Conservation (phyloP, 2,329 filamentous ascomycete genomes). For the Claviceps cyperi region DNA sequence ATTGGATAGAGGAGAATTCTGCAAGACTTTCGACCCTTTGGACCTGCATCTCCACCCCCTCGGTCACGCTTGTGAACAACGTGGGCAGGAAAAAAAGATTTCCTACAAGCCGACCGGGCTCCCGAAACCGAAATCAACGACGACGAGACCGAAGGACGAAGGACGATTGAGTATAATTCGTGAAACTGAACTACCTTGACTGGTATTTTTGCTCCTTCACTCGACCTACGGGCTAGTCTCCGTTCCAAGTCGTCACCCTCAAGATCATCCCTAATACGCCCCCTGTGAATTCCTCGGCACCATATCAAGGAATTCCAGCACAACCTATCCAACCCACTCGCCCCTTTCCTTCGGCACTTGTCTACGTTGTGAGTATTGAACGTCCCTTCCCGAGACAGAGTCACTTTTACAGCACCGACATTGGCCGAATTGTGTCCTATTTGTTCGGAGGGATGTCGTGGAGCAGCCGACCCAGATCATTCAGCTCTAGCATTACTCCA, state of each 20-base stretch:
- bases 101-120: constrained; percentile 12
- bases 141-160: constrained; percentile 6
- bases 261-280: constrained; percentile 9
- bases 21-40: constrained; percentile 11
- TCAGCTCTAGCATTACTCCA: constrained; percentile 2
- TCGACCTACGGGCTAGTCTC: constrained; percentile 2
- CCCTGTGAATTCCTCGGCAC: constrained; percentile 27
- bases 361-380: constrained; percentile 8
- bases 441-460: neutral
- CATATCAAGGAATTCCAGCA: constrained; percentile 27
- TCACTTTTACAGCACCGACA: constrained; percentile 7
- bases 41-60: constrained; percentile 4
- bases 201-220: constrained; percentile 23
- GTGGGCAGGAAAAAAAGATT: constrained; percentile 15
- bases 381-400: constrained; percentile 22
- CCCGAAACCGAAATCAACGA: constrained; percentile 1
- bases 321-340: constrained; percentile 14
- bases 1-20: constrained; percentile 22
- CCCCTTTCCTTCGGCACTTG: constrained; percentile 15
- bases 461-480: constrained; percentile 9
- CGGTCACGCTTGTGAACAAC: constrained; percentile 12
- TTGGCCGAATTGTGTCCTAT: constrained; percentile 7
- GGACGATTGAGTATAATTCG: constrained; percentile 7
- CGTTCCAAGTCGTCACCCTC: constrained; percentile 7
- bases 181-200: constrained; percentile 20